phyloP scores from a whole-genome alignment of 2,329 filamentous ascomycete species.

The Juglanconis oblonga region DNA sequence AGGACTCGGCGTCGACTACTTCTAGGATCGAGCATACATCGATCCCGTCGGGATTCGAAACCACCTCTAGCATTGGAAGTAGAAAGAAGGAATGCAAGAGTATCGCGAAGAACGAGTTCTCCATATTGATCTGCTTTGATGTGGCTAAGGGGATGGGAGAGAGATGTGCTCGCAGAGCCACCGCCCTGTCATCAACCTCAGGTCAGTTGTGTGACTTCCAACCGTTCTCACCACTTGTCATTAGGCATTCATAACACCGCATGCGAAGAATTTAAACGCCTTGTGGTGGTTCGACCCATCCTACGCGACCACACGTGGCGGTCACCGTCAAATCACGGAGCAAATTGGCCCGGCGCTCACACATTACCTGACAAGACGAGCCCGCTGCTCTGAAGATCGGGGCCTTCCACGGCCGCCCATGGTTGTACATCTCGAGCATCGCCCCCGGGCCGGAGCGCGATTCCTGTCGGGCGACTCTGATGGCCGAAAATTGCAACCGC shows the following conservation, averaged over 20 bases:
- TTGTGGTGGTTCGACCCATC: no score
- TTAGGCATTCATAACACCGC: not conserved
- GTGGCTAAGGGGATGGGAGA: not conserved
- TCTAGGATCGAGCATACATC: not conserved
- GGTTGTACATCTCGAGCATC: no score
- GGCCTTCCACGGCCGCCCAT: no score
- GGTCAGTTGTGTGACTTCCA: not conserved
- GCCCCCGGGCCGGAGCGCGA: no score
- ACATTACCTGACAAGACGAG: no score
- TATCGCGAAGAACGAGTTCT: not conserved
- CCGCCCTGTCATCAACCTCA: not conserved
- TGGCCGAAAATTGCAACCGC: no score
- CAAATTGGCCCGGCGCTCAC: no score
- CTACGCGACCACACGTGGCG: no score
- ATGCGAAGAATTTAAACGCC: not conserved
- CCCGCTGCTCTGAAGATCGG: no score
- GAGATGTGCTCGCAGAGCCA: not conserved
- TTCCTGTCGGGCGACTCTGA: no score
- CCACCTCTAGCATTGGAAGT: not conserved
- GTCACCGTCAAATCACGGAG: no score
- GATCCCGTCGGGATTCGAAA: not conserved
- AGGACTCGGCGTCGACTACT: not conserved
- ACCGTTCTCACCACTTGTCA: not conserved
- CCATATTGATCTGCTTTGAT: not conserved
- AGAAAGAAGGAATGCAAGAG: constrained; percentile 5